Evolutionary conservation across 2,329 filamentous ascomycete species (phyloP).

Genomic region (Arthrobotrys conoides): DNA sequence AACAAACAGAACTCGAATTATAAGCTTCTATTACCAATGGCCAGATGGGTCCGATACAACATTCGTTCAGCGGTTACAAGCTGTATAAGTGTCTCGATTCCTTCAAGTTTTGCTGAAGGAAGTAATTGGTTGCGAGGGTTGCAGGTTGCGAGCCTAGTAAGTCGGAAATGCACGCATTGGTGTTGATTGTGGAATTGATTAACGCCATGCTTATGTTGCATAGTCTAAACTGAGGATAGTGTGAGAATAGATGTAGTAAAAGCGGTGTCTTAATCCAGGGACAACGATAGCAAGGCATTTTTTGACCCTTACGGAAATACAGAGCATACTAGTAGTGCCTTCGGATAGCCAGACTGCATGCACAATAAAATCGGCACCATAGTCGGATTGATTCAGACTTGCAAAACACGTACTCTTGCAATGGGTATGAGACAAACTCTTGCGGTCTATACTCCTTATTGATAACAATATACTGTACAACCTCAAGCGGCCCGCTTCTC

Average conservation of each 20-base stretch:
- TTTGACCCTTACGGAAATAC: slow-evolving; percentile 27
- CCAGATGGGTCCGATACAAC: background rate
- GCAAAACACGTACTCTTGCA: background rate
- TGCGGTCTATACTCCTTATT: background rate
- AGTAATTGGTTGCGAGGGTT: slow-evolving; percentile 47
- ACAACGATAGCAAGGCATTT: background rate
- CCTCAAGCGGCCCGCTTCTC: slow-evolving; percentile 30
- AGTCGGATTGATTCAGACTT: background rate
- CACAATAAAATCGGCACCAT: background rate
- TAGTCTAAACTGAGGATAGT: slow-evolving; percentile 12
- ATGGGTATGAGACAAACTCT: no score
- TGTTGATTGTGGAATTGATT: slow-evolving; percentile 19
- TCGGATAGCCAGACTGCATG: background rate
- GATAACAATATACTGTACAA: slow-evolving; percentile 1
- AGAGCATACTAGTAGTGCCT: background rate
- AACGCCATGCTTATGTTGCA: slow-evolving; percentile 6
- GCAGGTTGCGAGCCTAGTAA: slow-evolving; percentile 34
- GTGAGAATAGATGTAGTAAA: background rate
- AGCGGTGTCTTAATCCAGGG: slow-evolving; percentile 48
- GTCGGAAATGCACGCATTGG: background rate
- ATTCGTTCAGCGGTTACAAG: background rate
- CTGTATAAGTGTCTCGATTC: background rate
- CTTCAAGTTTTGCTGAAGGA: slow-evolving; percentile 29
- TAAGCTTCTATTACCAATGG: background rate
- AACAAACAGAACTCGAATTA: background rate